These are phyloP conservation scores for Alternaria ventricosa DNA, from an alignment of 2,329 filamentous ascomycete species.

Conservation along the genomic window DNA sequence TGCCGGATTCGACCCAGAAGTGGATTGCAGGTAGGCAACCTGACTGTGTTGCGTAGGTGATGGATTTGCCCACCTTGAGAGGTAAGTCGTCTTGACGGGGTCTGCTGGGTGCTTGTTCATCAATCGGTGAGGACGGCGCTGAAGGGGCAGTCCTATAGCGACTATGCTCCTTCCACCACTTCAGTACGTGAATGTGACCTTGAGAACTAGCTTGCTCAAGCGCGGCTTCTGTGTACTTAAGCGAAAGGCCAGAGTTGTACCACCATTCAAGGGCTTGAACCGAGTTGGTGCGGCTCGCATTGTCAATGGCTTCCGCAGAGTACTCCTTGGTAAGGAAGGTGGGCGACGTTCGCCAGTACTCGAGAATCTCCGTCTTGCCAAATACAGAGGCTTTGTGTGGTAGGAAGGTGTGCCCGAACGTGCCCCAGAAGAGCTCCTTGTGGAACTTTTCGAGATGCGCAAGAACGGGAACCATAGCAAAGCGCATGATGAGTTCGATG, in stretches of 20 bases:
- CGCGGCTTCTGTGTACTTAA: conserved; percentile 86
- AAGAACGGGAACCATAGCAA: conserved; percentile 80
- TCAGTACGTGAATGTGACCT: conserved; percentile 82
- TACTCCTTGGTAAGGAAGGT: conserved; percentile 89
- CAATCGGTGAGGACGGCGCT: conserved; percentile 15
- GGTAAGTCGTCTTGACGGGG: conserved; percentile 49
- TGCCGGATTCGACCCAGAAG: conserved; percentile 87
- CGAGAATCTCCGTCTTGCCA: conserved; percentile 80
- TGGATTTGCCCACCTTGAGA: conserved; percentile 82
- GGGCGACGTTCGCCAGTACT: conserved; percentile 87
- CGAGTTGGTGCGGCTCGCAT: conserved; percentile 84
- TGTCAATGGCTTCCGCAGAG: conserved; percentile 82
- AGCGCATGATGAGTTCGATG: conserved; percentile 90
- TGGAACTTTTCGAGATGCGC: conserved; percentile 71
- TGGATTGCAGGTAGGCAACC: conserved; percentile 78
- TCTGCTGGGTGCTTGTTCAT: conserved; percentile 21
- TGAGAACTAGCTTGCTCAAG: conserved; percentile 86
- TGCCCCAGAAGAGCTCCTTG: conserved; percentile 82
- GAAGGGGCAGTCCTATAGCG: conserved; percentile 47
- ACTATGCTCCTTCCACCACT: conserved; percentile 88
- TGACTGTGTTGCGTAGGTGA: conserved; percentile 82
- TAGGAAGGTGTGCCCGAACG: conserved; percentile 80
- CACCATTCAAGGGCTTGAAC: conserved; percentile 90
- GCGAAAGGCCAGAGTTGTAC: conserved; percentile 77
- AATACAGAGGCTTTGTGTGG: conserved; percentile 91